Conservation (phyloP, 345 rosid species). For the Cardamine resedifolia region DNA sequence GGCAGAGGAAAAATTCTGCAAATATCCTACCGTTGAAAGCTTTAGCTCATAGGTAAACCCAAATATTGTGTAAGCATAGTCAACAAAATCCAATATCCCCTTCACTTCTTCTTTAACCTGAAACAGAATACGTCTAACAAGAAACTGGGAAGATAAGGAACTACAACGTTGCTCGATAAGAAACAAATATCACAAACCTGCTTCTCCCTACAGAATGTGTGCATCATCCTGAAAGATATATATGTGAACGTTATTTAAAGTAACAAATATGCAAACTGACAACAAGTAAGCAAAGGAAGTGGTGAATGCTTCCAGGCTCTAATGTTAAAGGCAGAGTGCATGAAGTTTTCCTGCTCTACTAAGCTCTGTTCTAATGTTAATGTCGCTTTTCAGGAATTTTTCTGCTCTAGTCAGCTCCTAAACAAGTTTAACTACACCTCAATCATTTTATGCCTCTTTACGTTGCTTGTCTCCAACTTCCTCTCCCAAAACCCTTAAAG, state of each 20-base stretch:
- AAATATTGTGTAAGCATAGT: slow-evolving; percentile 54
- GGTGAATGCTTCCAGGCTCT: neutral
- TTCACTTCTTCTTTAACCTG: slow-evolving; percentile 80
- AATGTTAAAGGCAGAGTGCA: neutral
- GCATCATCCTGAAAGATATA: slow-evolving; percentile 74
- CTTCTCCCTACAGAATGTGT: slow-evolving; percentile 38
- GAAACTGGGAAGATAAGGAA: neutral
- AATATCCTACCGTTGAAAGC: slow-evolving; percentile 71
- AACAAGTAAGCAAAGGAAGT: slow-evolving; percentile 21
- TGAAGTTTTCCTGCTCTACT: neutral
- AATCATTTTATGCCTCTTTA: too few relatives aligned
- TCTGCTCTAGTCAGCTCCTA: slow-evolving; percentile 59
- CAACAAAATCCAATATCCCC: slow-evolving; percentile 65
- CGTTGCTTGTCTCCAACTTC: too few relatives aligned
- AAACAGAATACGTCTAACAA: slow-evolving; percentile 18
- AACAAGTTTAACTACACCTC: neutral
- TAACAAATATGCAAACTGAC: slow-evolving; percentile 4
- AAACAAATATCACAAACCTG: slow-evolving; percentile 49
- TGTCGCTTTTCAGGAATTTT: neutral
- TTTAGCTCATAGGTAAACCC: slow-evolving; percentile 85
- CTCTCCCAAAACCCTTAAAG: too few relatives aligned
- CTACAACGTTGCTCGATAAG: neutral
- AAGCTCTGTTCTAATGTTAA: too few relatives aligned
- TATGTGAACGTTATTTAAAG: neutral
- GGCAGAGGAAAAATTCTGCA: neutral